phyloP scores from a whole-genome alignment of 371 early-diverging fungal species.

The Mortierella sp. region DNA sequence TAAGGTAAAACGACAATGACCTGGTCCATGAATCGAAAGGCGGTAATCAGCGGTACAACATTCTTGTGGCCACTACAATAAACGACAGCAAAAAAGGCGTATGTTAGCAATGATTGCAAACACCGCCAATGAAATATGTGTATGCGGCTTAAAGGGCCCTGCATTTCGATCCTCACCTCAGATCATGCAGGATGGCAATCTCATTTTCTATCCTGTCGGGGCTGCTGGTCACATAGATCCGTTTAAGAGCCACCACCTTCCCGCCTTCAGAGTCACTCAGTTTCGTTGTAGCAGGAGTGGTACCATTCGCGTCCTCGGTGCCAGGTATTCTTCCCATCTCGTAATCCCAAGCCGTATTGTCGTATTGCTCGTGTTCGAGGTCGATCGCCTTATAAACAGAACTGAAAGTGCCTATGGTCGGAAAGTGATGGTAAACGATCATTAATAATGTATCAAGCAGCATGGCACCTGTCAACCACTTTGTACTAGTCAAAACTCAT shows the following conservation, averaged over 20 bases:
- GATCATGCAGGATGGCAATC: conserved; percentile 82
- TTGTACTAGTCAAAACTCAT: background rate
- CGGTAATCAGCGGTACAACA: conserved; percentile 88
- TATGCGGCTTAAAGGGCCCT: background rate
- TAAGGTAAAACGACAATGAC: conserved; percentile 93
- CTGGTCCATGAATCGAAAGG: conserved; percentile 88
- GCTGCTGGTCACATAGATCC: conserved; percentile 90
- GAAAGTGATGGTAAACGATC: background rate
- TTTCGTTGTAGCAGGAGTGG: background rate
- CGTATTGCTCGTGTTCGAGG: conserved; percentile 73
- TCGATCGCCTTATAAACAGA: conserved; percentile 97
- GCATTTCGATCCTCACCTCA: conserved; percentile 64
- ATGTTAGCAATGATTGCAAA: background rate
- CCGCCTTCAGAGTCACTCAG: conserved; percentile 28
- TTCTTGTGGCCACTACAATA: conserved; percentile 55
- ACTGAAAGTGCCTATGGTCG: conserved; percentile 90
- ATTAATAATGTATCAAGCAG: background rate
- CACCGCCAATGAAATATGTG: too few species aligned
- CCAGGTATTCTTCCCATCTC: conserved; percentile 18
- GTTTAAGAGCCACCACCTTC: conserved; percentile 91
- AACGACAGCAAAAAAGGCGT: background rate
- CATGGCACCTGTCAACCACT: background rate
- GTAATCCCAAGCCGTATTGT: conserved; percentile 77
- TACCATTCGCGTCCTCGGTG: background rate
- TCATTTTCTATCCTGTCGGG: conserved; percentile 93